Percentiles rank a stretch among this genome's conserved stretches.
Evolutionary conservation across 2,329 filamentous ascomycete genomes (phyloP).

Genomic region (Pseudogymnoascus sp.): DNA sequence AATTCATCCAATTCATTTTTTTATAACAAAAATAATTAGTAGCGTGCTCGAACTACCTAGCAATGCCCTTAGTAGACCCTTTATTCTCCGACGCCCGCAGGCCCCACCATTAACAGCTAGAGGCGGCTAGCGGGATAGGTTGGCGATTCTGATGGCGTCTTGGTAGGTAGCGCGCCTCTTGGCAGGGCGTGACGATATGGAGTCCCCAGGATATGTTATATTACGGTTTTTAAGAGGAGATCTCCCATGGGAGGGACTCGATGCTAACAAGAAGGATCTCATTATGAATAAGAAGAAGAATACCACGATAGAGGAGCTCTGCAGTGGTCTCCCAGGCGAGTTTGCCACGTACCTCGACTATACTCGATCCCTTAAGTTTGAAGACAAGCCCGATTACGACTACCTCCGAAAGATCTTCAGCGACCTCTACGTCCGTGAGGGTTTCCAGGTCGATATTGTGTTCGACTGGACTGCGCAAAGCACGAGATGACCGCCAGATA

Average conservation of each 20-base stretch:
- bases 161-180: no score
- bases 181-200: slow-evolving; percentile 99
- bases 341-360: slow-evolving; percentile 99
- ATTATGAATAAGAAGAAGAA: slow-evolving; percentile 99
- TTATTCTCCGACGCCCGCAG: no score
- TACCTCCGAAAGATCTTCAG: slow-evolving; percentile 99
- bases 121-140: no score
- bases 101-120: no score
- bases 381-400: slow-evolving; percentile 99
- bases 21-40: no score
- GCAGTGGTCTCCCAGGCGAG: slow-evolving; percentile 98
- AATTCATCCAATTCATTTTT: no score
- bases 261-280: slow-evolving; percentile 96
- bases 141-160: no score
- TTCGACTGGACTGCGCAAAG: slow-evolving; percentile 99
- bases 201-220: slow-evolving; percentile 98
- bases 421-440: slow-evolving; percentile 95
- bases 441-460: slow-evolving; percentile 99
- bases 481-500: slow-evolving; percentile 99
- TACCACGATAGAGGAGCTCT: slow-evolving; percentile 94
- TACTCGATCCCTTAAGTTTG: slow-evolving; percentile 94
- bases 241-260: slow-evolving; percentile 96
- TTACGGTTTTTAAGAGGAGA: slow-evolving; percentile 99
- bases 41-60: no score
- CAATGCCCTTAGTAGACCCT: no score